Base-by-base conservation (phyloP, 345 rosid genomes). In the Lepidium aucheri region DNA sequence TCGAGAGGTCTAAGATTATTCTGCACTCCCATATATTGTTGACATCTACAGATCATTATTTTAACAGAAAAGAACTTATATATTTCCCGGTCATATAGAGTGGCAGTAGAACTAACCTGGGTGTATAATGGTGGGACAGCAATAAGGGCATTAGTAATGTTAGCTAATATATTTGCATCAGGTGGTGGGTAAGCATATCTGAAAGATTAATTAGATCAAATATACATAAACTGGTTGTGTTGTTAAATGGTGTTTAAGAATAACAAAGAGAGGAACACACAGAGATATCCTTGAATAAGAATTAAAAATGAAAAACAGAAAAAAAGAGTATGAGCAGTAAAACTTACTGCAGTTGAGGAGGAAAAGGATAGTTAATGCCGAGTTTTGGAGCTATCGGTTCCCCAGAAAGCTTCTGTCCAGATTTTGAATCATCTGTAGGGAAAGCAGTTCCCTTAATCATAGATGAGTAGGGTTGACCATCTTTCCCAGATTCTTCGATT, bases 181-280 rank as follows among this genome's bases (percentile, higher is more conserved):
- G 90, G 95, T 36, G 87, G 95, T 57, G 98, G 98, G 69, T 94
- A 90, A 62, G 95, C 95, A 81, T 94, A 94, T 80, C 99, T 94
- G 86, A 66, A 77, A 45, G 7, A 74, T 11, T 40, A 74, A 59
- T 0, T 60, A 7, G 32, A 68, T 11, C 43, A 38, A 53, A 60
- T 34, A 57, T 6, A 28, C 32, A 49, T 46, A 12, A 38, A 39
- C 30, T 40, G n/a, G 13, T 38, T 43, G 30, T 35, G 30, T 36
- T 45, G 30, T 16, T 32, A 53, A 14, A 32, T 32, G 17, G 60
- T 56, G 56, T 10, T 12, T 22, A 9, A 33, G 9, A 70, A 65
- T 47, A 34, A 45, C 12, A 55, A 65, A 52, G 10, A 43, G 22
- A 15, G 7, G 53, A 53, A 52, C 38, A 42, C 4, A 54, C n/a